Evolutionary conservation across 306 rosid genomes (phyloP), one percentile per base, ranked within the genome.

Genomic region (Calophaca sinica): DNA sequence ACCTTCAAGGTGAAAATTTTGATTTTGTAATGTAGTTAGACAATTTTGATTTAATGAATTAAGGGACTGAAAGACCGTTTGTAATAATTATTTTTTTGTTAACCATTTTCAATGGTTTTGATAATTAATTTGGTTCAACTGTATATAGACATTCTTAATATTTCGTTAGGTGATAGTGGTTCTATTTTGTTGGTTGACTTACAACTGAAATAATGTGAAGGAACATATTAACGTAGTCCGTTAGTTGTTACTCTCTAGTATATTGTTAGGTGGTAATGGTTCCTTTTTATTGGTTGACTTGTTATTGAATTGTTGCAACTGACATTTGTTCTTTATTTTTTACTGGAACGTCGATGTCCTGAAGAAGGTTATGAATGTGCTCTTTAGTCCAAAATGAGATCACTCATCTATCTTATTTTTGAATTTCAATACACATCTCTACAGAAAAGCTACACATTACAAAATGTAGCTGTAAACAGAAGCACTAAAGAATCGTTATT

Each of bases 41-140:
- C 78, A 86, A 70, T 85, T 88, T 86, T 86, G 85, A 76, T 77
- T 65, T 63, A 54, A 74, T 85, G 86, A 82, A 84, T 80, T 86
- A 54, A 81, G 63, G 59, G 66, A 61, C 76, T 82, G 12, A 59
- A 62, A 67, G 78, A 82, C 62, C 70, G 15, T 64, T 54, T 66
- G 68, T 73, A 42, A 51, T 78, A 78, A 77, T 69, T 69, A 36
- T 68, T 77, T 57, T 78, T 54, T 41, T 28, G 57, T 76, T 74
- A 76, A 38, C 62, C 71, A 26, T 85, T 64, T 76, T 83, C 71
- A 62, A 46, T 79, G 86, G 76, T 54, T 82, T 84, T 72, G 89
- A 81, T 75, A 73, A 75, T 81, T 91, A 74, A 72, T 86, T 85
- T 81, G 82, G 84, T 76, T 82, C 42, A 84, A 48, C 71, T 85